A percentile compares a stretch with the other conserved stretches of the same genome.
Evolutionary conservation across 1,139 yeast genomes (phyloP).

Genomic region (Magnusiomyces tetraspermus): DNA sequence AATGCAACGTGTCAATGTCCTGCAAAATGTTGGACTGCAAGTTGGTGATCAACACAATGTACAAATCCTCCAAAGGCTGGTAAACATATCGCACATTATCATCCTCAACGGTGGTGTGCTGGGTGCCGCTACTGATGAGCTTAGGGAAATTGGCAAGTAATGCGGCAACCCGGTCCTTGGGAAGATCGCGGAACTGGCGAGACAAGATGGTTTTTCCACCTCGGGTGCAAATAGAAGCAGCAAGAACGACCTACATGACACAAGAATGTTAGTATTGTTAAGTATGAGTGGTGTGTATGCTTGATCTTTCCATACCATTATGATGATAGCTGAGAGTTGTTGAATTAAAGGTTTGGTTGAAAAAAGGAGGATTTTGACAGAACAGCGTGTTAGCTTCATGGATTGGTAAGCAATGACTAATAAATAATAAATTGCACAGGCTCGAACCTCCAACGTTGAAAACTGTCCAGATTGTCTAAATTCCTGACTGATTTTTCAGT

Average conservation of each 20-base stretch:
- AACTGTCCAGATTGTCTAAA: neutral
- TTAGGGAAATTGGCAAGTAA: conserved; percentile 80
- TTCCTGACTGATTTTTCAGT: neutral
- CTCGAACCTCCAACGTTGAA: neutral
- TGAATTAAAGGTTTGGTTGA: neutral
- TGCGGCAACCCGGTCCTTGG: conserved; percentile 79
- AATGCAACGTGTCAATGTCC: conserved; percentile 85
- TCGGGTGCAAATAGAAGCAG: conserved; percentile 92
- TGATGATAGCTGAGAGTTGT: neutral
- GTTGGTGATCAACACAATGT: conserved; percentile 85
- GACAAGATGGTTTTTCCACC: conserved; percentile 91
- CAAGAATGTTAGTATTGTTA: neutral
- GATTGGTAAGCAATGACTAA: too few species aligned
- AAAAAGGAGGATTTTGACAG: neutral
- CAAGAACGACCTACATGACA: conserved; percentile 53
- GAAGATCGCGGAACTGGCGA: conserved; percentile 81
- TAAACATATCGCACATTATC: conserved; percentile 88
- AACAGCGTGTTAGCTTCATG: too few species aligned
- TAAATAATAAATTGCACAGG: neutral
- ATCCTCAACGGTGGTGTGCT: conserved; percentile 92
- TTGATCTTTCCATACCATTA: neutral
- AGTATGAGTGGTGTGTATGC: neutral
- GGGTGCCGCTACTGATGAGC: conserved; percentile 61
- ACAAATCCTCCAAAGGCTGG: conserved; percentile 91
- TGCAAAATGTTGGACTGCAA: conserved; percentile 86